Base-by-base conservation (phyloP, 1,284 basidiomycete species). In the Melanopsichium pennsylvanicum region DNA sequence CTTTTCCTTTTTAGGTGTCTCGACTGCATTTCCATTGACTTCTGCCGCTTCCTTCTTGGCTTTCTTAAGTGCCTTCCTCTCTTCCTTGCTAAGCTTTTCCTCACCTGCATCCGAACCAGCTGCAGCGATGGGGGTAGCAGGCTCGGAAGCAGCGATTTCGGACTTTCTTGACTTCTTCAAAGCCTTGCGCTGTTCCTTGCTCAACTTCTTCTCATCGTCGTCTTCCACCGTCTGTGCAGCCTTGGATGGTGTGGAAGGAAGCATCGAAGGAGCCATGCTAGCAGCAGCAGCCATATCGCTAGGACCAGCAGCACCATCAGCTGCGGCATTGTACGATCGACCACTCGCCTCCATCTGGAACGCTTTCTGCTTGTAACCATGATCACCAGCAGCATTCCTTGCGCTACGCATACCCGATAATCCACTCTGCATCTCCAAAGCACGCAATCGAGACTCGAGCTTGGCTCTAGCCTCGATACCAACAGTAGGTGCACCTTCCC, bases 401-500 rank as follows among this genome's bases (percentile, higher is more conserved):
- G 51, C 64, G 13, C 67, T 55, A 13, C 73, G 70, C 46, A 79
- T 48, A 16, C 69, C 67, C 15, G 59, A 55, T 4, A 74, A 38
- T 16, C 68, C 66, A 16, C 54, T 55, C 50, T 72, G 70, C 57
- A 73, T 69, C 49, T 98, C 94, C 39, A 98, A 86, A 2, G 89
- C 88, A 31, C 93, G 91, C 37, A 98, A 84, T 34, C 95, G 89
- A 15, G 92, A 91, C 83, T 98, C 96, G 64, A 98, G 89, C 83
- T 96, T 97, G 67, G 90, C 88, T 40, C 95, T 91, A 83, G 93
- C 92, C 79, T 93, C 91, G 68, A 97, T 84, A 68, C 95, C 95
- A 78, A 97, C 88, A 72, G 92, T 87, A 4, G 76, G 69, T 0
- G 92, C 88, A 15, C 91, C 90, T 10, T 85, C 84, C 58, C 90